A percentile compares a stretch with the other conserved stretches of the same genome.
Evolutionary conservation across 768 basidiomycete species (phyloP).

Genomic region (Naganishia vaughanmartiniae): DNA sequence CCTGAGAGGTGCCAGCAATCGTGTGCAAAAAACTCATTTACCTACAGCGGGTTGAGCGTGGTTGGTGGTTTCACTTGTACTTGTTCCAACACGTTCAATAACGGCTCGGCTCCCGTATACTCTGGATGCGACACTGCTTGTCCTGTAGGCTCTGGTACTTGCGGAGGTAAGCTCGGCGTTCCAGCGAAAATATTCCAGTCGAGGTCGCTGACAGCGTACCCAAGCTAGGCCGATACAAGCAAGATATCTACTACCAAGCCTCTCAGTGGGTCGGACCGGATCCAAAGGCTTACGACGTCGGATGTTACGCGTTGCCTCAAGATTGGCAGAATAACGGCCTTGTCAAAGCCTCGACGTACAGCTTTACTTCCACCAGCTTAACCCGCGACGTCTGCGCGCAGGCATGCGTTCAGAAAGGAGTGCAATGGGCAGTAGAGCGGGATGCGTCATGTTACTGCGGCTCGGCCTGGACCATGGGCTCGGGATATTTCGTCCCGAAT

Average conservation of each 20-base stretch:
- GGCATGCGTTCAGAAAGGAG: constrained; percentile 37
- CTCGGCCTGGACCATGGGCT: constrained; percentile 14
- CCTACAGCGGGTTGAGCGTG: constrained; percentile 29
- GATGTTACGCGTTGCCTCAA: not conserved
- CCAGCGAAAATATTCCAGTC: not conserved
- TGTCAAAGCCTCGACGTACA: constrained; percentile 30
- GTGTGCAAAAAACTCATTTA: constrained; percentile 30
- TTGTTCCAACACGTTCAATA: not conserved
- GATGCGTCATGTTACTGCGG: constrained; percentile 44
- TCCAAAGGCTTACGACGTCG: not conserved
- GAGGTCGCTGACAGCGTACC: not conserved
- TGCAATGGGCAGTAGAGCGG: constrained; percentile 41
- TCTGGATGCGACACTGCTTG: constrained; percentile 32
- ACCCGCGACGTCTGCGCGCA: constrained; percentile 42
- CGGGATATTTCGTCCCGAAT: constrained; percentile 20
- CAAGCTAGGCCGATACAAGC: constrained; percentile 23
- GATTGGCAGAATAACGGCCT: constrained; percentile 4
- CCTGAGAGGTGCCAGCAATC: constrained; percentile 29
- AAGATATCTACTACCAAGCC: constrained; percentile 33
- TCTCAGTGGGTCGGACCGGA: not conserved
- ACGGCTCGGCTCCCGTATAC: not conserved
- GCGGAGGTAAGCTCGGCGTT: constrained; percentile 26
- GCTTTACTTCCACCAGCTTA: constrained; percentile 37
- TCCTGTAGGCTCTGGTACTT: constrained; percentile 20
- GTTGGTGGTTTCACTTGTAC: not conserved